Base-by-base conservation (phyloP, 129 eudicot genomes). In the Flaveria trinervia region DNA sequence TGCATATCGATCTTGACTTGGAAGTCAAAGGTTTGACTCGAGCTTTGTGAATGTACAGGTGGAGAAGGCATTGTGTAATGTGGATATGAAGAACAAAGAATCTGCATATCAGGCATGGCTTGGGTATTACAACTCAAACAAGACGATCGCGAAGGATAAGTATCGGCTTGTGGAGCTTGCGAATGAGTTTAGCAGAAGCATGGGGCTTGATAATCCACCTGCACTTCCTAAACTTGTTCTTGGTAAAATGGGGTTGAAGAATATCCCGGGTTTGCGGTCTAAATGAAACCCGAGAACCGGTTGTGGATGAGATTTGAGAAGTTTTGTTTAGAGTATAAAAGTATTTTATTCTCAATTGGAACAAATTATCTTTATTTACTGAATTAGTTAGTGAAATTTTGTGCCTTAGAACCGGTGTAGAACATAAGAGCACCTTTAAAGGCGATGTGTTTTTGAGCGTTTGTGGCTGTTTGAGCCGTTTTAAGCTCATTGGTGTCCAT, bases 91-190 rank as follows among this genome's bases (percentile, higher is more conserved):
- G 81, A 88, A 75, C 85, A 95, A 91, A 81, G 99, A 95, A 80
- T 74, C 96, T 3, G 99, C 99, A 33, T 95, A 91, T 83, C 99
- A 95, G 81, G 97, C 99, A 11, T 95, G 99, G 99, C 97, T 95
- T 20, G 99, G 99, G 60, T 95, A 91, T 74, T 95, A 91, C 86
- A 95, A 91, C 75, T 94, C 99, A 0, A 85, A 83, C 48, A 95
- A 85, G 82, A 83, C 16, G 7, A 77, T 95, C 43, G 94, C 86
- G 7, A 76, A 80, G 69, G 97, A 95, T 79, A 95, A 91, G 68
- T 49, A 43, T 61, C 80, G 88, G 39, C 94, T 95, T 43, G 97
- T 95, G 71, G 90, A 95, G 88, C 96, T 91, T 57, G 99, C 93
- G 0, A 95, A 89, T 2, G 97, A 95, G 77, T 95, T 91, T 73